Evolutionary conservation across 2,329 filamentous ascomycete genomes (phyloP).

Genomic region (Emergomyces pasteurianus): DNA sequence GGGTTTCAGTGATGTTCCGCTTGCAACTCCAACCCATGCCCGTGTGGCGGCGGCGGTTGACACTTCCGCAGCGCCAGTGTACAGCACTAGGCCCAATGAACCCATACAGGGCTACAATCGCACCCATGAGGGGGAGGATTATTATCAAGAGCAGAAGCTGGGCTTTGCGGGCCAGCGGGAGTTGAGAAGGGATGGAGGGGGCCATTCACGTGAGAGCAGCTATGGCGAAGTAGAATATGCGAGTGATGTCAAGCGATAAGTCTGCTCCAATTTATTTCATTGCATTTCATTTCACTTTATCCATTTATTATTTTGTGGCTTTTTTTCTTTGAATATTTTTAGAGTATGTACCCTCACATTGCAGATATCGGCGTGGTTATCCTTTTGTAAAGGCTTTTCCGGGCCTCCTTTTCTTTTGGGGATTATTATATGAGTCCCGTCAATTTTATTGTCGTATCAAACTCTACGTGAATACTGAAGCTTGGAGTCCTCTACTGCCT

Average conservation of each 20-base stretch:
- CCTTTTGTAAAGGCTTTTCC: not conserved
- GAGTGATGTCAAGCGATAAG: slow-evolving; percentile 19
- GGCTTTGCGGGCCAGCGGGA: slow-evolving; percentile 31
- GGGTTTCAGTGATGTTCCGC: slow-evolving; percentile 28
- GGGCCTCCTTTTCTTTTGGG: not conserved
- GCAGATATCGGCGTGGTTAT: not conserved
- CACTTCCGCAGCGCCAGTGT: slow-evolving; percentile 13
- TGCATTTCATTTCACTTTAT: slow-evolving; percentile 3
- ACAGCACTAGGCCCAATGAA: slow-evolving; percentile 12
- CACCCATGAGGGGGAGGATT: slow-evolving; percentile 9
- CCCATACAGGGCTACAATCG: not conserved
- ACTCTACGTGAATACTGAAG: not conserved
- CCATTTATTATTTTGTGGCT: not conserved
- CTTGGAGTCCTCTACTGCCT: not conserved
- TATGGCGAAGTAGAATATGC: slow-evolving; percentile 26
- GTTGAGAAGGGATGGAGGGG: slow-evolving; percentile 15
- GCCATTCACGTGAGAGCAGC: slow-evolving; percentile 21
- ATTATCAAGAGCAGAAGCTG: slow-evolving; percentile 31
- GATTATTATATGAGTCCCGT: not conserved
- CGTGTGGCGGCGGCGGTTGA: not conserved
- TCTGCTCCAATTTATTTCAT: not conserved
- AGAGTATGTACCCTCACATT: not conserved
- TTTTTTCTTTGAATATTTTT: not conserved
- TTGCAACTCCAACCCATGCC: slow-evolving; percentile 13
- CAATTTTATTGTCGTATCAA: not conserved